Percentiles rank a stretch among this genome's conserved stretches.
Evolutionary conservation across 371 early-diverging fungal species (phyloP).

Genomic region (Mucor plumbeus): DNA sequence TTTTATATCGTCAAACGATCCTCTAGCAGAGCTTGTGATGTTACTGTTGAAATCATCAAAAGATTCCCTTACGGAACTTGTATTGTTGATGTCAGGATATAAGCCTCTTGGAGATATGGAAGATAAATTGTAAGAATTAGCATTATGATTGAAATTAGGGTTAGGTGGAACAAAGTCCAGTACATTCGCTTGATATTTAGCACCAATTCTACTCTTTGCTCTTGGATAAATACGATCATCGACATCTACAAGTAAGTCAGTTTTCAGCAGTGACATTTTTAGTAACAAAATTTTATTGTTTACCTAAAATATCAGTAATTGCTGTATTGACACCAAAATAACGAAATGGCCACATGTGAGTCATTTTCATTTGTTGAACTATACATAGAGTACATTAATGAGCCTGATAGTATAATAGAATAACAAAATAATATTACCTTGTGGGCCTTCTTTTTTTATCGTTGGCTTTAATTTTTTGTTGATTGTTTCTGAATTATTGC

Average conservation of each 20-base stretch:
- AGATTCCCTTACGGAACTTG: background rate
- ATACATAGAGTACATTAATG: background rate
- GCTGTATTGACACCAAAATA: slow-evolving; percentile 86
- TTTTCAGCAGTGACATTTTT: background rate
- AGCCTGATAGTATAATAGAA: too few species aligned
- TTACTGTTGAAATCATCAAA: too few species aligned
- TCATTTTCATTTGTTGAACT: slow-evolving; percentile 43
- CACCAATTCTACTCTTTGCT: slow-evolving; percentile 79
- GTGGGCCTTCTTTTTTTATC: slow-evolving; percentile 2
- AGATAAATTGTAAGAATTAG: background rate
- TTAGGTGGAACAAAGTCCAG: slow-evolving; percentile 53
- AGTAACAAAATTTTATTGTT: background rate
- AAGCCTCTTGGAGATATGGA: background rate
- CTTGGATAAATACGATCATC: slow-evolving; percentile 85
- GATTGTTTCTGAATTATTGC: background rate
- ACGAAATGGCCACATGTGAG: slow-evolving; percentile 84
- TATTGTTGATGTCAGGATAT: background rate
- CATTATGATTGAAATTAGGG: background rate
- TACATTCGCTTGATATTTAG: slow-evolving; percentile 75
- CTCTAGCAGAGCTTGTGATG: too few species aligned
- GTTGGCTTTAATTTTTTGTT: background rate
- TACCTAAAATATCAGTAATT: slow-evolving; percentile 71
- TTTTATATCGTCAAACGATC: background rate
- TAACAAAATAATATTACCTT: slow-evolving; percentile 1
- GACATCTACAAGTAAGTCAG: slow-evolving; percentile 39